Percentiles rank a stretch among this genome's conserved stretches.
Conservation (phyloP, 176 grass and related monocot species). For the Lolium multiflorum region DNA sequence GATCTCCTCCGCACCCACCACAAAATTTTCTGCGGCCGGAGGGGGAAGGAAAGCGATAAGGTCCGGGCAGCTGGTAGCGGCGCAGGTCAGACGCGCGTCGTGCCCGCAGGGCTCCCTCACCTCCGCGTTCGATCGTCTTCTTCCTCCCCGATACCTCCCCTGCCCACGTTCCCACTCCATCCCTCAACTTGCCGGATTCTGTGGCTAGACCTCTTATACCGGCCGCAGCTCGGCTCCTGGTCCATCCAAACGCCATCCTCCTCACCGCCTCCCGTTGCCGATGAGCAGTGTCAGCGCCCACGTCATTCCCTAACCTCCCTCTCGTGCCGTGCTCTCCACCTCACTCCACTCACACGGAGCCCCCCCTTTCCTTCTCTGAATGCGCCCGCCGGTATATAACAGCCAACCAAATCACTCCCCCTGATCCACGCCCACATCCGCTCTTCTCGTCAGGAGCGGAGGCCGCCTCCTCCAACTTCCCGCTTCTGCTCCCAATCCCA, state of each 20-base stretch:
- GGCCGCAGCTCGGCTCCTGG: conserved; percentile 24
- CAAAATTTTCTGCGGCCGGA: conserved; percentile 48
- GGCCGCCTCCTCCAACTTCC: conserved; percentile 27
- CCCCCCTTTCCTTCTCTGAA: neutral
- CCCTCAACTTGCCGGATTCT: neutral
- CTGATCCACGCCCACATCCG: conserved; percentile 33
- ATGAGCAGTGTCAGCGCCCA: conserved; percentile 47
- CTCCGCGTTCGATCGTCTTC: neutral
- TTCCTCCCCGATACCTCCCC: conserved; percentile 9
- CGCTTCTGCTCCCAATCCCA: neutral
- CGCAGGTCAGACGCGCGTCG: conserved; percentile 34
- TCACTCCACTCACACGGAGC: conserved; percentile 33
- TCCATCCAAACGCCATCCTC: conserved; percentile 73
- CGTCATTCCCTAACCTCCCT: conserved; percentile 17
- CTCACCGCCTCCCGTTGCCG: conserved; percentile 59
- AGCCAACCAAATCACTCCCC: conserved; percentile 49
- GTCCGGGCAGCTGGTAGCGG: conserved; percentile 11
- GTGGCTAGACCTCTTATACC: conserved; percentile 43
- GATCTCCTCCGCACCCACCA: neutral
- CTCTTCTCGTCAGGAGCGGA: conserved; percentile 58
- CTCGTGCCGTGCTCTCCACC: conserved; percentile 46
- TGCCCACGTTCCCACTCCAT: conserved; percentile 35
- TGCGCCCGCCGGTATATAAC: conserved; percentile 43
- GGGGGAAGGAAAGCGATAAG: conserved; percentile 61
- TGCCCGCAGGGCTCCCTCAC: conserved; percentile 23